phyloP scores from a whole-genome alignment of 2,329 filamentous ascomycete species.

The Paramyrothecium roridum region DNA sequence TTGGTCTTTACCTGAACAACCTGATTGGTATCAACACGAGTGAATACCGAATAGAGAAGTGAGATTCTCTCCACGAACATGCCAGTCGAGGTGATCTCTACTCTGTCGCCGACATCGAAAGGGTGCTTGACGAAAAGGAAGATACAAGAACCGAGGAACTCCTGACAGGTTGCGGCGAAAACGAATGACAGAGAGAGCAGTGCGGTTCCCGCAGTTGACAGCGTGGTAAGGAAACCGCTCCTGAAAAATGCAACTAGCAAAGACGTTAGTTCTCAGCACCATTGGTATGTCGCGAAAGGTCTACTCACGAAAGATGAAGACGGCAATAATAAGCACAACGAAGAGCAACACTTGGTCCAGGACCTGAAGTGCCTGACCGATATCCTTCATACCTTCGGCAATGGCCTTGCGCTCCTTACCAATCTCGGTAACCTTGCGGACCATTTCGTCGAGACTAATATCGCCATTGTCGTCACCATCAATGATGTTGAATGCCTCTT shows the following conservation, averaged over 20 bases:
- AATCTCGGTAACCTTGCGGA: constrained; percentile 79
- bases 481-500: constrained; percentile 77
- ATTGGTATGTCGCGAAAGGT: not conserved
- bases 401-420: constrained; percentile 86
- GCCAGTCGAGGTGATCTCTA: constrained; percentile 70
- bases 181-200: constrained; percentile 95
- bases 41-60: constrained; percentile 88
- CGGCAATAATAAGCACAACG: constrained; percentile 73
- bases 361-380: constrained; percentile 88
- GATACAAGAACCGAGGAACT: constrained; percentile 96
- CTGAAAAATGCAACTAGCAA: constrained; percentile 77
- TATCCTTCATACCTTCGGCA: constrained; percentile 92
- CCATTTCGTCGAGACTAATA: constrained; percentile 93
- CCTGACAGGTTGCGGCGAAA: constrained; percentile 87
- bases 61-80: constrained; percentile 92
- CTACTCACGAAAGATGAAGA: constrained; percentile 75
- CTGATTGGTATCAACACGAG: constrained; percentile 77
- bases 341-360: constrained; percentile 83
- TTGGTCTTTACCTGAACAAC: constrained; percentile 49
- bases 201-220: constrained; percentile 87
- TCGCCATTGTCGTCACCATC: constrained; percentile 91
- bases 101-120: constrained; percentile 91
- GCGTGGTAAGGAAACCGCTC: constrained; percentile 76
- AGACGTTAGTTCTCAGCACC: constrained; percentile 1
- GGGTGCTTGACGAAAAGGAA: constrained; percentile 99